Evolutionary conservation across 106 monocot species (phyloP), one percentile per base, ranked within the genome.

Genomic region (Dioscorea dumetorum): DNA sequence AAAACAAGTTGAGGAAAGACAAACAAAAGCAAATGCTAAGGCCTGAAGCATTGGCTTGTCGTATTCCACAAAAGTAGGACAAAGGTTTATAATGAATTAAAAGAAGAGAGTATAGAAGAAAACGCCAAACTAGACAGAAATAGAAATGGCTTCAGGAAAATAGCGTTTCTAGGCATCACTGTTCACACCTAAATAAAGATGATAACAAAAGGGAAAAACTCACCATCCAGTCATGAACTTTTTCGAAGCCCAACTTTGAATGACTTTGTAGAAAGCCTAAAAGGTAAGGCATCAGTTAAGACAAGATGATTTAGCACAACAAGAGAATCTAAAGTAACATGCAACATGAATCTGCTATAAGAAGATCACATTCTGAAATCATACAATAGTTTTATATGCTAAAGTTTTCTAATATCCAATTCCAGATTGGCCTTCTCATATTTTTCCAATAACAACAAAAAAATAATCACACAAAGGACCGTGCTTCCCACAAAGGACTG

Each of bases 211-310:
- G n/a, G 12, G 41, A 4, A 2, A 68, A 73, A 66, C 74, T 73
- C 34, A 90, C 90, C 90, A 85, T 78, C 90, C 90, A 16, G 90
- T 90, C 85, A 90, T 85, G 70, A 90, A 90, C 78, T 90, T 90
- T 63, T 90, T 90, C 31, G 90, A 90, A 20, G 90, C 90, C 90
- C 90, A 90, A 61, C 90, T 85, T 59, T 78, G 82, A 33, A 90
- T 49, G 69, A 90, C 80, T 71, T 80, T 90, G 63, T 68, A 63
- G 67, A 85, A 90, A 35, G 90, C 85, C 90, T 90, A 70, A 57
- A 70, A 20, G 51, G 51, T 33, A 56, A 52, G 13, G 58, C 31
- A 31, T 15, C 49, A 11, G 24, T 59, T 59, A 2, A 20, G 20
- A 59, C 19, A 22, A 12, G 22, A 56, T 56, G 19, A 5, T 19